Evolutionary conservation across 768 basidiomycete species (phyloP), one percentile per base, ranked within the genome.

Genomic region (Tricholoma sp.): DNA sequence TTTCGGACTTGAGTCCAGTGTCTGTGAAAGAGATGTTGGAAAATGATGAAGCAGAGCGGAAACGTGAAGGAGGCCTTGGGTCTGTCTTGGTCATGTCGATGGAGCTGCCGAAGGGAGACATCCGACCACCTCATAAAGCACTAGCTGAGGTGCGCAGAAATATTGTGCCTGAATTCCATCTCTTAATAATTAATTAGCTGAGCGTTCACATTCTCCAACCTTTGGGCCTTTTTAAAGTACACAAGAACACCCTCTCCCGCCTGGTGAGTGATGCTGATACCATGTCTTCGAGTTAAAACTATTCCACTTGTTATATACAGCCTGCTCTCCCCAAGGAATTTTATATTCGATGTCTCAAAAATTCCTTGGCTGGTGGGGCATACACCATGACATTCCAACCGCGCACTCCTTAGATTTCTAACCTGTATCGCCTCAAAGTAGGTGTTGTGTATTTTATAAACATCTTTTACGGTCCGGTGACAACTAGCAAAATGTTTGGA

Each of bases 41-140:
- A 10, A 24, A 55, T 11, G 52, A 57, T 47, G 56, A 45, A 29
- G 52, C 49, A 39, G 18, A 16, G 19, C 57, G 59, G 32, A 57
- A 57, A 31, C 46, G 39, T 16, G 46, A 60, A 11, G 56, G 54
- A 32, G 56, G 52, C 2, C 52, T 61, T 55, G 59, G 56, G 19
- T 58, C 57, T 49, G 59, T 57, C 12, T 43, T 55, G 57, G 49
- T 61, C 12, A 11, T 57, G 29, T 57, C 53, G 1, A 55, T 58
- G 12, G 56, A 61, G 27, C 19, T 57, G 19, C 50, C 59, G 11
- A 54, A 61, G 49, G 53, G 57, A 29, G 57, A 58, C 35, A 55
- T 51, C 50, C 27, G 49, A 22, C 22, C 57, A 34, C 59, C 59
- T 16, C 52, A 29, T 4, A 32, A 58, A 29, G 56, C 56, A 11